These are phyloP conservation scores for Bremia lactucae DNA, from an alignment of 352 stramenopile species.

Conservation along the genomic window DNA sequence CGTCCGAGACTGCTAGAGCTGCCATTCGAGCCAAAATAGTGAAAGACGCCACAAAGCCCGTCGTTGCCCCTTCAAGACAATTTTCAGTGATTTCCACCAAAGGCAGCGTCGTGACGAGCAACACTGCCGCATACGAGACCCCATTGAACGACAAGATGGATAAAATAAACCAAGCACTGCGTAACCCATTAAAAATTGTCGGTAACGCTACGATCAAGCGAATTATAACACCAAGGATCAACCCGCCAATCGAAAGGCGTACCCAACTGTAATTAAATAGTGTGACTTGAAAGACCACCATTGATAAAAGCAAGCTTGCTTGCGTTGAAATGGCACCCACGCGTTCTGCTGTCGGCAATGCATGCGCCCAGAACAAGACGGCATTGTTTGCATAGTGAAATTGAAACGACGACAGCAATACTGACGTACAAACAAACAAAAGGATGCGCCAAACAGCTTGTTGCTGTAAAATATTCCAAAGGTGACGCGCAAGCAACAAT, in stretches of 20 bases:
- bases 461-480: conserved; percentile 71
- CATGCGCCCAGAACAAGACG: conserved; percentile 36
- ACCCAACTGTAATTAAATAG: conserved; percentile 73
- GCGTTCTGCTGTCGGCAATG: conserved; percentile 27
- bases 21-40: conserved; percentile 51
- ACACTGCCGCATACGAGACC: conserved; percentile 23
- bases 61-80: conserved; percentile 59
- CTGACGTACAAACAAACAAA: conserved; percentile 47
- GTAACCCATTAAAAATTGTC: conserved; percentile 38
- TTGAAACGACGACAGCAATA: conserved; percentile 52
- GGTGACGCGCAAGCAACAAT: conserved; percentile 39
- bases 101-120: conserved; percentile 47
- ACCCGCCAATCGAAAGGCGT: conserved; percentile 32
- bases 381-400: conserved; percentile 47
- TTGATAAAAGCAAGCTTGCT: conserved; percentile 29
- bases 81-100: conserved; percentile 68
- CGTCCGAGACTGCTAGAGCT: conserved; percentile 47
- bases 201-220: conserved; percentile 27
- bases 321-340: conserved; percentile 36
- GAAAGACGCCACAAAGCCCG: conserved; percentile 49
- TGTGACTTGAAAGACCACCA: conserved; percentile 41
- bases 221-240: conserved; percentile 29
- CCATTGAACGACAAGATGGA: conserved; percentile 32
- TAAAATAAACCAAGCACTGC: conserved; percentile 38
- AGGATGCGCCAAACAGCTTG: conserved; percentile 66